A percentile compares a stretch with the other conserved stretches of the same genome.
These are phyloP conservation scores for Nicotiana sylvestris DNA, from an alignment of 257 asterid species.

Conservation along the genomic window DNA sequence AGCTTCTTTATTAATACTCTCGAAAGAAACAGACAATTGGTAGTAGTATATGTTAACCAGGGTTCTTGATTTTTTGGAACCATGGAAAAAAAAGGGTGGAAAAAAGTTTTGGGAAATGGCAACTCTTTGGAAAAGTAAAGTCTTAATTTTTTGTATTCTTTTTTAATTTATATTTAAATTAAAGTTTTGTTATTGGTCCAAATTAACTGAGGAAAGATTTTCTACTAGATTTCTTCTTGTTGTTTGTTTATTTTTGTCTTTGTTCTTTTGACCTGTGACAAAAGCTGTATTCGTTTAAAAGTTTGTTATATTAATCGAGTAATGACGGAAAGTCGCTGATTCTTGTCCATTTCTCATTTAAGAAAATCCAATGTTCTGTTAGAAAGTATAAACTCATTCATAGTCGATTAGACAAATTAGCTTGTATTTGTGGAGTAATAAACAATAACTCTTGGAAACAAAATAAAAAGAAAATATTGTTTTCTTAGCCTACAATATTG, in stretches of 20 bases:
- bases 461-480: too few species aligned
- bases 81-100: not conserved
- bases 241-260: not conserved
- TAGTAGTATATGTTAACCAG: not conserved
- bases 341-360: too few species aligned
- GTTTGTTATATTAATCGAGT: too few species aligned
- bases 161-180: not conserved
- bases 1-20: not conserved
- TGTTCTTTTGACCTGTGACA: too few species aligned
- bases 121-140: not conserved
- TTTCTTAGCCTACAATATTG: too few species aligned
- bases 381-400: too few species aligned
- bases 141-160: not conserved
- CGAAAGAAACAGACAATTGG: constrained; percentile 4
- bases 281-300: too few species aligned
- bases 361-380: too few species aligned
- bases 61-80: not conserved
- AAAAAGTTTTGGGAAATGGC: not conserved
- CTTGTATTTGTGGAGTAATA: too few species aligned
- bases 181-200: not conserved
- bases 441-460: too few species aligned
- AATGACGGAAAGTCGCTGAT: too few species aligned
- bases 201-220: not conserved
- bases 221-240: not conserved
- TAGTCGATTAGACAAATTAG: too few species aligned